Conservation (phyloP, 208 protist genomes). For the Crithidia brevicula region DNA sequence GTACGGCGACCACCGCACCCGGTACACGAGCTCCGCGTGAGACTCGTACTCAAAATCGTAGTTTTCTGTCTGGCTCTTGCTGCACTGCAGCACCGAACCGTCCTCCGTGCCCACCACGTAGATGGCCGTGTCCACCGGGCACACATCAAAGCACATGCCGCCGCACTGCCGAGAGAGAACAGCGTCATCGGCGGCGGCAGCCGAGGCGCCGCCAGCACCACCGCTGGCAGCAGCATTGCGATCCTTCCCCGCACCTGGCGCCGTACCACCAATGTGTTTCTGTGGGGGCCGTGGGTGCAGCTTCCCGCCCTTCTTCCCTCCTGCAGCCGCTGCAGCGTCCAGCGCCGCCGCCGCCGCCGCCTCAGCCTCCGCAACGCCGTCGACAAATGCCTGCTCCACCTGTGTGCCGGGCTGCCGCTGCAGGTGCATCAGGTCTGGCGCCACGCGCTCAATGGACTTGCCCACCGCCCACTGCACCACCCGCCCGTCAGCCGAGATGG, state of each 20-base stretch:
- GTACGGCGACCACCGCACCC: conserved; percentile 94
- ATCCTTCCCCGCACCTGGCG: not conserved
- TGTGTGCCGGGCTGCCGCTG: conserved; percentile 83
- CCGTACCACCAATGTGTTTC: not conserved
- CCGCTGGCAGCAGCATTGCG: not conserved
- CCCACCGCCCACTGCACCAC: conserved; percentile 96
- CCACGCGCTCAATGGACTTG: conserved; percentile 91
- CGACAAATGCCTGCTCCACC: conserved; percentile 74
- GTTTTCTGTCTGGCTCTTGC: conserved; percentile 95
- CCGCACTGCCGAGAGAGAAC: conserved; percentile 93
- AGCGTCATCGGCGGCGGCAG: conserved; percentile 63
- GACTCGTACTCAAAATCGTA: conserved; percentile 94
- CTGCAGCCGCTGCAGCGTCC: conserved; percentile 6
- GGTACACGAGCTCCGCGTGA: conserved; percentile 95
- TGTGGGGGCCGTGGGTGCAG: not conserved
- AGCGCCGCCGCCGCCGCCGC: conserved; percentile 38
- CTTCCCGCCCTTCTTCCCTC: conserved; percentile 5
- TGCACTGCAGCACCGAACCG: conserved; percentile 96
- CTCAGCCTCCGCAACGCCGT: conserved; percentile 61
- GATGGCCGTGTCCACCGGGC: conserved; percentile 82
- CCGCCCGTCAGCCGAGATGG: conserved; percentile 95
- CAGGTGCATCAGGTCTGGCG: conserved; percentile 93
- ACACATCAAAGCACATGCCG: conserved; percentile 95
- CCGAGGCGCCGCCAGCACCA: conserved; percentile 18
- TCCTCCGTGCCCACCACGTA: conserved; percentile 97